Percentiles rank a stretch among this genome's conserved stretches.
These are phyloP conservation scores for Alternaria tenuissima DNA, from an alignment of 2,329 filamentous ascomycete genomes.

Conservation along the genomic window DNA sequence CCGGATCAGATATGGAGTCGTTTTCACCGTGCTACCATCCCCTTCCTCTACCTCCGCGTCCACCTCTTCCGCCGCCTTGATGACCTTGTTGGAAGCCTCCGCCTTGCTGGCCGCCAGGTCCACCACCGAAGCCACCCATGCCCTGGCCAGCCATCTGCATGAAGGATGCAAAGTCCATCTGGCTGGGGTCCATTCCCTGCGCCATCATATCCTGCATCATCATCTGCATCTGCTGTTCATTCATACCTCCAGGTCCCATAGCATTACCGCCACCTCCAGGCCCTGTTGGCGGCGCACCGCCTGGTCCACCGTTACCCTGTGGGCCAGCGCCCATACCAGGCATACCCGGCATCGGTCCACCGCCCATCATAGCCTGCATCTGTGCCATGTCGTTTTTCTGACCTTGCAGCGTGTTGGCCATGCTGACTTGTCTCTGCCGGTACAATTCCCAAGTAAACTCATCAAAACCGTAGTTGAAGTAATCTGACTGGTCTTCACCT, in stretches of 20 bases:
- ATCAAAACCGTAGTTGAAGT: constrained; percentile 99
- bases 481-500: constrained; percentile 92
- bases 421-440: constrained; percentile 82
- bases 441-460: constrained; percentile 98
- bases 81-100: constrained; percentile 41
- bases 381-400: constrained; percentile 76
- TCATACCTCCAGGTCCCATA: constrained; percentile 46
- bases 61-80: constrained; percentile 39
- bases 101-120: constrained; percentile 35
- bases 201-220: constrained; percentile 63
- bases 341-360: constrained; percentile 37
- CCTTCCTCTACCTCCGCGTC: constrained; percentile 35
- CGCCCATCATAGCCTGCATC: constrained; percentile 66
- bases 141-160: constrained; percentile 48
- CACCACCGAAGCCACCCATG: constrained; percentile 38
- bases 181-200: constrained; percentile 55
- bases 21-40: constrained; percentile 27
- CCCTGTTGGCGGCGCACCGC: constrained; percentile 43
- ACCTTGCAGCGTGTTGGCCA: constrained; percentile 78
- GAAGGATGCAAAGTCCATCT: constrained; percentile 47
- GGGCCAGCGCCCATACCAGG: constrained; percentile 32
- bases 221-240: constrained; percentile 67
- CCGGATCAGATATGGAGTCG: background rate
- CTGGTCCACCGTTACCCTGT: constrained; percentile 21
- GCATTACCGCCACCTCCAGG: constrained; percentile 23